phyloP scores from a whole-genome alignment of 164 flowering plant species.

The Macadamia tetraphylla region DNA sequence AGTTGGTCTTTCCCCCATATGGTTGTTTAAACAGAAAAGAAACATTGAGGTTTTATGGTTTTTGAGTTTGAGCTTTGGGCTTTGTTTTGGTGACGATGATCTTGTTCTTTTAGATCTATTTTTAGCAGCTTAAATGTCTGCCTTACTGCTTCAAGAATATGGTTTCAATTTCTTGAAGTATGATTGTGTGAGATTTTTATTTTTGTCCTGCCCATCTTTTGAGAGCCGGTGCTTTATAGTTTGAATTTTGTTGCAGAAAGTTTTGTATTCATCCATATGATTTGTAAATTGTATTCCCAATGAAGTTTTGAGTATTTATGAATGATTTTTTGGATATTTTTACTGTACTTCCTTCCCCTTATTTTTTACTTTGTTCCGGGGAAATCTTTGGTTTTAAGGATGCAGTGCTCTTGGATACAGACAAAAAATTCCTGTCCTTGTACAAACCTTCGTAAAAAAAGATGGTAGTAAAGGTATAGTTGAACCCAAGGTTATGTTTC shows the following conservation, averaged over 20 bases:
- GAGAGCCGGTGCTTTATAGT: not conserved
- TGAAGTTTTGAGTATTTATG: constrained; percentile 6
- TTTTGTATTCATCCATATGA: constrained; percentile 1
- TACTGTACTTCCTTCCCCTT: no score
- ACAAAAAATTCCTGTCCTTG: no score
- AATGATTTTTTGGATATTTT: not conserved
- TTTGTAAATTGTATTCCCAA: constrained; percentile 21
- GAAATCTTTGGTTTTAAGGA: no score
- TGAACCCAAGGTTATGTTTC: no score
- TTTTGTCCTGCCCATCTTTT: not conserved
- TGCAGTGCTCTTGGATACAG: no score
- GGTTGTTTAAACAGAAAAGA: not conserved
- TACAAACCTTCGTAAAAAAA: no score
- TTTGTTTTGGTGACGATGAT: constrained; percentile 3
- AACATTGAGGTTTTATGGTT: not conserved
- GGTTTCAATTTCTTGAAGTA: constrained; percentile 26
- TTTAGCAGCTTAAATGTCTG: not conserved
- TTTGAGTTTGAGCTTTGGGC: not conserved
- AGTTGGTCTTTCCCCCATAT: not conserved
- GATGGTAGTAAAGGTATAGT: no score
- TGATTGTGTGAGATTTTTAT: not conserved
- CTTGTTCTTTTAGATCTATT: not conserved
- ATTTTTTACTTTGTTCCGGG: no score
- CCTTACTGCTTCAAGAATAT: constrained; percentile 3
- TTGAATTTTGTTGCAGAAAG: constrained; percentile 2